Conservation (phyloP, 768 basidiomycete species). For the Guyanaporus albipodus region DNA sequence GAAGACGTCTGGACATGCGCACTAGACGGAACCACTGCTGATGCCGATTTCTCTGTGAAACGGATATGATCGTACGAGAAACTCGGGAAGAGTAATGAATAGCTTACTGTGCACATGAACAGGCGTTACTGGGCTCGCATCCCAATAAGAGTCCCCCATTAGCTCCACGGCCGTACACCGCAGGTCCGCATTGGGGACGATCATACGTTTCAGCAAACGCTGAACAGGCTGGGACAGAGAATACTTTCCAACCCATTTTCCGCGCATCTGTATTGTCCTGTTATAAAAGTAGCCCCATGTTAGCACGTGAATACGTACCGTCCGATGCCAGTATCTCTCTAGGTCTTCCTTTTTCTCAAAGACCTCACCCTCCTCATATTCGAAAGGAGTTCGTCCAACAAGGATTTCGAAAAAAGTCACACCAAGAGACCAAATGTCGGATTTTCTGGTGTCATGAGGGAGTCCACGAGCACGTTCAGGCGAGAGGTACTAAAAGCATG, state of each 20-base stretch:
- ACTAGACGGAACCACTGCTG: constrained; percentile 13
- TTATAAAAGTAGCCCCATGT: background rate
- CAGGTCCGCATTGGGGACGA: constrained; percentile 76
- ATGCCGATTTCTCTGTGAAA: constrained; percentile 34
- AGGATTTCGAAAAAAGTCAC: constrained; percentile 95
- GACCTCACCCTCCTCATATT: constrained; percentile 73
- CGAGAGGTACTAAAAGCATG: constrained; percentile 68
- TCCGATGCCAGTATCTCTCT: constrained; percentile 83
- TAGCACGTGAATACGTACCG: constrained; percentile 42
- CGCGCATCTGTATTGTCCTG: constrained; percentile 47
- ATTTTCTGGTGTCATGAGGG: constrained; percentile 90
- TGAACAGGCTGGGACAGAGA: constrained; percentile 65
- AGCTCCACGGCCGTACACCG: constrained; percentile 67
- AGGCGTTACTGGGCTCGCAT: constrained; percentile 27
- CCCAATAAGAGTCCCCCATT: constrained; percentile 68
- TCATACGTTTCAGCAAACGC: constrained; percentile 69
- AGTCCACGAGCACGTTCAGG: constrained; percentile 88
- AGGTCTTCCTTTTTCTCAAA: constrained; percentile 77
- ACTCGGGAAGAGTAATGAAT: constrained; percentile 12
- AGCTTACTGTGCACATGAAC: constrained; percentile 41
- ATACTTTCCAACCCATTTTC: constrained; percentile 75
- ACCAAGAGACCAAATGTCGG: constrained; percentile 82
- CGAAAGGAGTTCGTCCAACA: constrained; percentile 89
- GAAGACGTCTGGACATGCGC: constrained; percentile 17
- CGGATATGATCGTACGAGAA: background rate